phyloP scores from a whole-genome alignment of 768 basidiomycete genomes.

The Kondoa subrosea region DNA sequence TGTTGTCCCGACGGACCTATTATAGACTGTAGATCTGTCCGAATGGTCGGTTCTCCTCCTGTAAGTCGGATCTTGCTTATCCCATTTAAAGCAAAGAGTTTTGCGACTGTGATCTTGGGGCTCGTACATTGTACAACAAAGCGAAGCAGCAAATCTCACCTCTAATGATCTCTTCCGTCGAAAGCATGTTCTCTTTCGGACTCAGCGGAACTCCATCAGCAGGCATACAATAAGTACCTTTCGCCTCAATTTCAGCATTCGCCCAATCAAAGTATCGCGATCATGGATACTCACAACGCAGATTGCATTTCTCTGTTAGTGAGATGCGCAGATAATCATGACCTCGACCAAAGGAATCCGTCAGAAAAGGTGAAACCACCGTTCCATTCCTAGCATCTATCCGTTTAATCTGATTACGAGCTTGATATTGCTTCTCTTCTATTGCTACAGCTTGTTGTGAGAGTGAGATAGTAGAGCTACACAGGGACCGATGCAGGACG shows the following conservation, averaged over 20 bases:
- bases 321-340: conserved; percentile 73
- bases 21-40: conserved; percentile 55
- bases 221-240: conserved; percentile 88
- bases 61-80: conserved; percentile 76
- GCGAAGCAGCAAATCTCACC: no score
- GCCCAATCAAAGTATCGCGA: neutral
- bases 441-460: neutral
- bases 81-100: conserved; percentile 61
- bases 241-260: neutral
- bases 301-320: conserved; percentile 69
- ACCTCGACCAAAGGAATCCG: conserved; percentile 23
- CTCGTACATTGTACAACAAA: no score
- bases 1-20: conserved; percentile 47
- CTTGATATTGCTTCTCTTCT: neutral
- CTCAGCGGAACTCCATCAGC: conserved; percentile 59
- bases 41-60: conserved; percentile 71
- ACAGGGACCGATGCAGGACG: no score
- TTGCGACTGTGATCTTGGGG: conserved; percentile 37
- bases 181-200: conserved; percentile 50
- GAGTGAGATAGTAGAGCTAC: no score
- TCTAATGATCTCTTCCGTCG: conserved; percentile 57
- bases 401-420: neutral
- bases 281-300: conserved; percentile 46
- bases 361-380: conserved; percentile 20
- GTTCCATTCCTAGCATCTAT: conserved; percentile 16